A percentile compares a stretch with the other conserved stretches of the same genome.
Evolutionary conservation across 2,329 filamentous ascomycete genomes (phyloP).

Genomic region (Taxawa tesnikishii): DNA sequence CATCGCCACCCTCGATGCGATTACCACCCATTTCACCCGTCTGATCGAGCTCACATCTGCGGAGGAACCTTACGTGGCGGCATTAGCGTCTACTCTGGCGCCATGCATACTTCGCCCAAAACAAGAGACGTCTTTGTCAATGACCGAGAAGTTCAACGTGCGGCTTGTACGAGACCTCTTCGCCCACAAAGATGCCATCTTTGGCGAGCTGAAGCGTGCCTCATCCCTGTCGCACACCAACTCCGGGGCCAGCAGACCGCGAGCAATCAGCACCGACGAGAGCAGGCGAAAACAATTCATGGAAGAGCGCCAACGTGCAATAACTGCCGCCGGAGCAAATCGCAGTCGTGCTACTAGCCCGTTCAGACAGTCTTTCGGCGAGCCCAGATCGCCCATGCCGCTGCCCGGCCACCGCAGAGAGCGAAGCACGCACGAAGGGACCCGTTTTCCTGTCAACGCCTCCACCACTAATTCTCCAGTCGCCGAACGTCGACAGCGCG

Average conservation of each 20-base stretch:
- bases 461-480: conserved; percentile 33
- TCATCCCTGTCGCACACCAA: conserved; percentile 57
- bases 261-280: conserved; percentile 89
- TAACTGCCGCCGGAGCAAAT: conserved; percentile 42
- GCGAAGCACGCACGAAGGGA: conserved; percentile 54
- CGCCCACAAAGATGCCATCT: conserved; percentile 86
- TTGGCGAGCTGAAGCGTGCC: conserved; percentile 88
- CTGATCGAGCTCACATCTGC: conserved; percentile 94
- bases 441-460: conserved; percentile 68
- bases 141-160: conserved; percentile 90
- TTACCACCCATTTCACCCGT: conserved; percentile 96
- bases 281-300: conserved; percentile 87
- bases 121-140: conserved; percentile 75
- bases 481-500: conserved; percentile 29
- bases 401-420: conserved; percentile 57
- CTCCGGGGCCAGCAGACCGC: conserved; percentile 49
- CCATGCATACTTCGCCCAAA: conserved; percentile 83
- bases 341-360: conserved; percentile 35
- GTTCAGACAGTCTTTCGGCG: conserved; percentile 7
- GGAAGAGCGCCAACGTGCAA: conserved; percentile 80
- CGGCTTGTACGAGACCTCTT: conserved; percentile 87
- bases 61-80: conserved; percentile 70
- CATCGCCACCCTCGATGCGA: conserved; percentile 95
- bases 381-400: conserved; percentile 1
- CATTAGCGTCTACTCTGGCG: conserved; percentile 62